Conservation (phyloP, 352 stramenopile genomes). For the Salisapilia sapeloensis region DNA sequence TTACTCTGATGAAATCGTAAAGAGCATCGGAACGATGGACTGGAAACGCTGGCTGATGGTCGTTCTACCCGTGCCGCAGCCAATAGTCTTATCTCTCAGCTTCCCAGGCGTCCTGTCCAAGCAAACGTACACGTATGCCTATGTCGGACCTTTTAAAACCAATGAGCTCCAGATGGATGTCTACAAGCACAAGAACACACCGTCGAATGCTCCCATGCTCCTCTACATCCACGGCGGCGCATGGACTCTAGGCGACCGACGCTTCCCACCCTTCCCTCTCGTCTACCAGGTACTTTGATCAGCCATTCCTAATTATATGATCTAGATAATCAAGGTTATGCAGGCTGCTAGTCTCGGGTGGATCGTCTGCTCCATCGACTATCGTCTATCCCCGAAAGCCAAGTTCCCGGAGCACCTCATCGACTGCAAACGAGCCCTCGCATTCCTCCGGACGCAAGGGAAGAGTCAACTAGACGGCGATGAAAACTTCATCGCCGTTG, state of each 20-base stretch:
- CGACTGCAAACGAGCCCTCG: conserved; percentile 49
- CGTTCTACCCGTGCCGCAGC: conserved; percentile 34
- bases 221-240: conserved; percentile 68
- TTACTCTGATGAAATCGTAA: conserved; percentile 10
- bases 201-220: conserved; percentile 43
- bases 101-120: conserved; percentile 31
- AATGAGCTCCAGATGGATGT: conserved; percentile 51
- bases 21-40: conserved; percentile 23
- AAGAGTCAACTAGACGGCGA: conserved; percentile 26
- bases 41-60: conserved; percentile 35
- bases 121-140: conserved; percentile 36
- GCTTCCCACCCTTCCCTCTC: conserved; percentile 23
- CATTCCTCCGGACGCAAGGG: conserved; percentile 36
- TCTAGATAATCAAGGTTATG: background rate
- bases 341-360: conserved; percentile 19
- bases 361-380: conserved; percentile 66
- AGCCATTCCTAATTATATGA: background rate
- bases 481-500: conserved; percentile 46
- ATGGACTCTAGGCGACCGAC: conserved; percentile 43
- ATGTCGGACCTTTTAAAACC: conserved; percentile 47
- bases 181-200: conserved; percentile 27
- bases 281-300: conserved; percentile 31
- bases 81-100: conserved; percentile 21
- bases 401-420: conserved; percentile 51
- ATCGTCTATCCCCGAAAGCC: conserved; percentile 47